Conservation (phyloP, 768 basidiomycete genomes). For the Podaxis sp. region DNA sequence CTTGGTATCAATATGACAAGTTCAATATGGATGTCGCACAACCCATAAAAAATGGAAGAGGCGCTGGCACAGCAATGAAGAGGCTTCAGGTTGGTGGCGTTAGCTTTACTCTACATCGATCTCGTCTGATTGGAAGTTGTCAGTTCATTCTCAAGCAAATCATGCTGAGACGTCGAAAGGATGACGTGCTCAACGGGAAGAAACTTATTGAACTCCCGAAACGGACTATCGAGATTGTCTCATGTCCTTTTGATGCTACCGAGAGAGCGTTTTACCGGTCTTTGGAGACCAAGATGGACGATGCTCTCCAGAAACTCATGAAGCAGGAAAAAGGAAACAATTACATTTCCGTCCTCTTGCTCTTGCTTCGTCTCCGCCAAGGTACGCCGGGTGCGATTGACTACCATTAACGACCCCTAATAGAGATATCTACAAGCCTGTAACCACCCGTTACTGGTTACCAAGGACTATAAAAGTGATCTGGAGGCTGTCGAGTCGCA, state of each 20-base stretch:
- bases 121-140: background rate
- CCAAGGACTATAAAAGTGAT: slow-evolving; percentile 71
- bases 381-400: slow-evolving; percentile 39
- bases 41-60: slow-evolving; percentile 67
- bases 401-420: background rate
- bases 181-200: slow-evolving; percentile 69
- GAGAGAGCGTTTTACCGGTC: slow-evolving; percentile 80
- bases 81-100: slow-evolving; percentile 59
- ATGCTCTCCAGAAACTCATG: slow-evolving; percentile 65
- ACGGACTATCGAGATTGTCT: slow-evolving; percentile 63
- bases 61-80: slow-evolving; percentile 70
- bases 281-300: slow-evolving; percentile 63
- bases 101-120: background rate
- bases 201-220: slow-evolving; percentile 77
- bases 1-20: slow-evolving; percentile 70
- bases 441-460: slow-evolving; percentile 81
- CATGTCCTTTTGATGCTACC: slow-evolving; percentile 70
- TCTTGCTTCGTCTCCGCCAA: slow-evolving; percentile 84
- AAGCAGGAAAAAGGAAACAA: slow-evolving; percentile 47
- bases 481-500: slow-evolving; percentile 72
- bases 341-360: slow-evolving; percentile 66
- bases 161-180: slow-evolving; percentile 89
- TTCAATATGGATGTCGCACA: slow-evolving; percentile 79
- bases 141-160: slow-evolving; percentile 78
- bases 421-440: slow-evolving; percentile 52